Conservation (phyloP, 805 yeast genomes). For the Candida nanaspora region DNA sequence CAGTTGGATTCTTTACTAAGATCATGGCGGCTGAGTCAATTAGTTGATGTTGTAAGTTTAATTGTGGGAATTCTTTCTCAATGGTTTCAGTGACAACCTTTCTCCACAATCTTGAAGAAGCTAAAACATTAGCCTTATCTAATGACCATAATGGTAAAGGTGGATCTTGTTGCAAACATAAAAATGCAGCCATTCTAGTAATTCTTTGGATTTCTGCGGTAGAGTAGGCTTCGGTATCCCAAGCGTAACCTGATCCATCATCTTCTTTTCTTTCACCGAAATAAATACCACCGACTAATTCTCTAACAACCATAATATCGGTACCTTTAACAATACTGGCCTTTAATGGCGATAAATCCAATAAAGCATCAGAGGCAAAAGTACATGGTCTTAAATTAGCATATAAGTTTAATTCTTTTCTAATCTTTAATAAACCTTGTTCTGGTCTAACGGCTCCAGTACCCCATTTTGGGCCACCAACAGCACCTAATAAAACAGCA, state of each 20-base stretch:
- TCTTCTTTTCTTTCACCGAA: constrained; percentile 96
- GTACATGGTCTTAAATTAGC: constrained; percentile 97
- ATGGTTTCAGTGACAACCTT: constrained; percentile 83
- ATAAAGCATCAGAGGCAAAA: constrained; percentile 77
- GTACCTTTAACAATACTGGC: constrained; percentile 84
- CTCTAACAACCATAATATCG: constrained; percentile 89
- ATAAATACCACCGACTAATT: constrained; percentile 96
- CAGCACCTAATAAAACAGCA: constrained; percentile 96
- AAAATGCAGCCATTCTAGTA: constrained; percentile 96
- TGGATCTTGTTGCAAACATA: constrained; percentile 89
- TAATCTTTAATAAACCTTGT: constrained; percentile 88
- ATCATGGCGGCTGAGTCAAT: constrained; percentile 99
- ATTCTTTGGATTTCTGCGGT: constrained; percentile 92
- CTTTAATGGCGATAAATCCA: constrained; percentile 84
- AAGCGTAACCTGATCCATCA: constrained; percentile 76
- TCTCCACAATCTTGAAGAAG: constrained; percentile 95
- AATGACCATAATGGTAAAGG: constrained; percentile 94
- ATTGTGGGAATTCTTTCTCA: constrained; percentile 81
- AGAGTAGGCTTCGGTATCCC: constrained; percentile 89
- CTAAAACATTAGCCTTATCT: constrained; percentile 96
- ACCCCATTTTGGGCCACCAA: constrained; percentile 99
- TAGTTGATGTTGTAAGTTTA: constrained; percentile 84
- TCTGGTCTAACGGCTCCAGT: constrained; percentile 95
- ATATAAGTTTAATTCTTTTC: constrained; percentile 89
- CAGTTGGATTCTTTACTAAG: constrained; percentile 83